Conservation (phyloP, 2,329 filamentous ascomycete genomes). For the Aureobasidium sp. region DNA sequence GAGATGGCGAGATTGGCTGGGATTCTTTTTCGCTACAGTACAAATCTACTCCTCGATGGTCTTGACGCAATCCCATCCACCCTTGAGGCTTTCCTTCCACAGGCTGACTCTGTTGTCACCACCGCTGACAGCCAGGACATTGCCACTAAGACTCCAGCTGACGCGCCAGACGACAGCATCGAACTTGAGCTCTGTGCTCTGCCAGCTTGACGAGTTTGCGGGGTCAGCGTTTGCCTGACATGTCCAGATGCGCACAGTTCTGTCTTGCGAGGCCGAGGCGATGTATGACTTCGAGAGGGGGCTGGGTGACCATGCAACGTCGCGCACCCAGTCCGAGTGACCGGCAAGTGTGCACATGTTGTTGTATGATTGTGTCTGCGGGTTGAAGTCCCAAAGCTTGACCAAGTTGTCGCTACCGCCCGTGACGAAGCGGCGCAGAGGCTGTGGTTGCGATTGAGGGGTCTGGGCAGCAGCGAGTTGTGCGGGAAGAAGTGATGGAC, state of each 20-base stretch:
- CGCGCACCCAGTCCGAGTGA: conserved; percentile 93
- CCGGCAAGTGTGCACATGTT: conserved; percentile 60
- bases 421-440: conserved; percentile 78
- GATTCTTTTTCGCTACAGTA: neutral
- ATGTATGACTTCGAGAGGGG: conserved; percentile 96
- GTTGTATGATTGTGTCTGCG: conserved; percentile 29
- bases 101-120: conserved; percentile 94
- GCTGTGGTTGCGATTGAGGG: conserved; percentile 35
- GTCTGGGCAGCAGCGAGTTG: conserved; percentile 68
- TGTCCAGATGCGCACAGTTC: conserved; percentile 97
- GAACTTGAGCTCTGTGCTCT: conserved; percentile 76
- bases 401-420: conserved; percentile 90
- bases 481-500: conserved; percentile 75
- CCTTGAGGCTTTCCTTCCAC: conserved; percentile 97
- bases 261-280: conserved; percentile 89
- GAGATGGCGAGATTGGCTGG: neutral
- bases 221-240: conserved; percentile 36
- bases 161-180: conserved; percentile 91
- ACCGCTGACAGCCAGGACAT: conserved; percentile 87
- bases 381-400: conserved; percentile 85
- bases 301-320: conserved; percentile 94
- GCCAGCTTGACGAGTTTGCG: conserved; percentile 60
- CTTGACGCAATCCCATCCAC: conserved; percentile 96
- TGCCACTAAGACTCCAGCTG: conserved; percentile 95
- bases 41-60: conserved; percentile 60